Base-by-base conservation (phyloP, 2,329 filamentous ascomycete species). In the Penicillium digitatum region DNA sequence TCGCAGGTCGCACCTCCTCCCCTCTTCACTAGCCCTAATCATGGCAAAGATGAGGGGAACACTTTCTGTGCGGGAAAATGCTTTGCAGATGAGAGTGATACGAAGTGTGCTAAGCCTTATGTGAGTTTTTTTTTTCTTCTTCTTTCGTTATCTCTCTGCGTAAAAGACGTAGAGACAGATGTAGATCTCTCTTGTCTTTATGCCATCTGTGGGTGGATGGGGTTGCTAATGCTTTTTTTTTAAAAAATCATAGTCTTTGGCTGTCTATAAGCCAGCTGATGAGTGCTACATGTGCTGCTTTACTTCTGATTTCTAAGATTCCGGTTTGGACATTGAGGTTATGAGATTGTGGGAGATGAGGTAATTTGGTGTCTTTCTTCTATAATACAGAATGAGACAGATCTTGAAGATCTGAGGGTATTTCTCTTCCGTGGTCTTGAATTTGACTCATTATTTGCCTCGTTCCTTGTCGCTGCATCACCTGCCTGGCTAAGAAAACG, bases 251-350 rank as follows among this genome's bases (percentile, higher is more conserved):
- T 12, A 56, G 54, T 12, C 46, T 24, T 54, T 39, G 18, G 27
- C 42, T 49, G 51, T 55, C 9, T 49, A 40, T n/a, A 49, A 57
- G 38, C 26, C 32, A 6, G 34, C 49, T 2, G 52, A 57, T 39
- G 57, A 49, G 6, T 64, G 62, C 43, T 65, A 57, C 18, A 53
- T 48, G 34, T 62, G 59, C 37, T 62, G 59, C 27, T 54, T 56
- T 26, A 45, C 50, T 27, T 45, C 58, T 35, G 52, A 60, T 22
- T 53, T 56, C 32, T 56, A 52, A 37, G 9, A 4, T 22, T 1
- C 6, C 1, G 24, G n/a, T 35, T 5, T n/a, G 5, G 29, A 9
- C 20, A 9, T 14, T 45, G 22, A 32, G 5, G 18, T 39, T 20
- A 16, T n/a, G 29, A 10, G 34, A 2, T 16, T 48, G 12, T 24